Conservation (phyloP, 192 early-diverging fungal species). For the Linnemannia schmuckeri region DNA sequence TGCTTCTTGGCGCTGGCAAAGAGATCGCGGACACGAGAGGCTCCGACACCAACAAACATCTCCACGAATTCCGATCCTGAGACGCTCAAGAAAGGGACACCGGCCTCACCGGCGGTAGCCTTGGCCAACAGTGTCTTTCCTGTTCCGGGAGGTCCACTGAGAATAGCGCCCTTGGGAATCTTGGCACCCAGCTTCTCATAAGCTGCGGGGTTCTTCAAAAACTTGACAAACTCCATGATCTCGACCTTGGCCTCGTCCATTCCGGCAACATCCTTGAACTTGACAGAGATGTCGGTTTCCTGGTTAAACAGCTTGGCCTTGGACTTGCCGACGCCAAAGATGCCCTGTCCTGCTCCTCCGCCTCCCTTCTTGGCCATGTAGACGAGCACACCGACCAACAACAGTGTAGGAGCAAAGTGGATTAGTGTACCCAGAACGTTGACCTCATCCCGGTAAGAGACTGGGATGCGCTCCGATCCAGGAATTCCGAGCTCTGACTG, state of each 20-base stretch:
- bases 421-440: constrained; percentile 80
- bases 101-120: constrained; percentile 99
- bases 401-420: constrained; percentile 93
- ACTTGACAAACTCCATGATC: constrained; percentile 99
- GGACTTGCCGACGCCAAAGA: constrained; percentile 98
- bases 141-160: constrained; percentile 94
- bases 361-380: constrained; percentile 90
- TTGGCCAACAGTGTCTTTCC: constrained; percentile 99
- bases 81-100: constrained; percentile 96
- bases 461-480: constrained; percentile 90
- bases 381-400: constrained; percentile 89
- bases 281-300: constrained; percentile 95
- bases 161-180: constrained; percentile 98
- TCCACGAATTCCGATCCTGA: constrained; percentile 99
- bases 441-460: constrained; percentile 92
- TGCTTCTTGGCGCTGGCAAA: constrained; percentile 99
- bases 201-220: constrained; percentile 92
- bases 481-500: constrained; percentile 95
- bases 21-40: constrained; percentile 92
- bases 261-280: constrained; percentile 99
- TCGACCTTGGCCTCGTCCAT: constrained; percentile 99
- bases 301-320: constrained; percentile 98
- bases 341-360: constrained; percentile 78
- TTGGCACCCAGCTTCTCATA: constrained; percentile 97
- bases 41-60: constrained; percentile 99